phyloP scores from a whole-genome alignment of 2,329 filamentous ascomycete genomes.

The Penicillium sp. region DNA sequence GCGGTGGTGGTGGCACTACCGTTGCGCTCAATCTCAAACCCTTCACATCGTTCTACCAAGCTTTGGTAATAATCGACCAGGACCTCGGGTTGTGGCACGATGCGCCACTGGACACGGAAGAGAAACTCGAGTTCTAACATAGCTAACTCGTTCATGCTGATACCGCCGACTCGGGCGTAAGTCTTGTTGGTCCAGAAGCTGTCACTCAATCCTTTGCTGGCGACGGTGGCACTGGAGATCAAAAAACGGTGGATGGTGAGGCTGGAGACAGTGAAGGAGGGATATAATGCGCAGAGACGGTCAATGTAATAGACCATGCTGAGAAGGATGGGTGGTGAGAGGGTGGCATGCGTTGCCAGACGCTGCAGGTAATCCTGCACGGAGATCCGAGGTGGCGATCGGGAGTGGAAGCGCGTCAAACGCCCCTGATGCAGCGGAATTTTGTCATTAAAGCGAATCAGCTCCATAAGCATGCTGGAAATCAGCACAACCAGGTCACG shows the following conservation, averaged over 20 bases:
- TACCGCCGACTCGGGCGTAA: slow-evolving; percentile 90
- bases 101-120: slow-evolving; percentile 90
- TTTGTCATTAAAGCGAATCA: slow-evolving; percentile 89
- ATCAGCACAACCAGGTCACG: slow-evolving; percentile 90
- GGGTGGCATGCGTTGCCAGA: slow-evolving; percentile 87
- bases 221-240: slow-evolving; percentile 92
- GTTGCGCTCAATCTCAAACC: slow-evolving; percentile 54
- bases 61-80: slow-evolving; percentile 91
- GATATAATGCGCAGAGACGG: slow-evolving; percentile 85
- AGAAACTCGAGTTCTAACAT: slow-evolving; percentile 91
- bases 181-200: slow-evolving; percentile 98
- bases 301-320: slow-evolving; percentile 99
- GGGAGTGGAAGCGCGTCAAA: slow-evolving; percentile 91
- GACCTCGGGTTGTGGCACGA: slow-evolving; percentile 92
- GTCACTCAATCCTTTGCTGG: slow-evolving; percentile 92
- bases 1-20: slow-evolving; percentile 9
- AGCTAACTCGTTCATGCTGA: slow-evolving; percentile 85
- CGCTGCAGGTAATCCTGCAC: slow-evolving; percentile 92
- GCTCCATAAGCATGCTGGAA: slow-evolving; percentile 90
- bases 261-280: slow-evolving; percentile 93
- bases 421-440: slow-evolving; percentile 82
- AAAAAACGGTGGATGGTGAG: slow-evolving; percentile 96
- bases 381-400: slow-evolving; percentile 85
- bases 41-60: slow-evolving; percentile 68
- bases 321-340: slow-evolving; percentile 89